These are phyloP conservation scores for Phytophthora sp. DNA, from an alignment of 352 stramenopile genomes.

Conservation along the genomic window DNA sequence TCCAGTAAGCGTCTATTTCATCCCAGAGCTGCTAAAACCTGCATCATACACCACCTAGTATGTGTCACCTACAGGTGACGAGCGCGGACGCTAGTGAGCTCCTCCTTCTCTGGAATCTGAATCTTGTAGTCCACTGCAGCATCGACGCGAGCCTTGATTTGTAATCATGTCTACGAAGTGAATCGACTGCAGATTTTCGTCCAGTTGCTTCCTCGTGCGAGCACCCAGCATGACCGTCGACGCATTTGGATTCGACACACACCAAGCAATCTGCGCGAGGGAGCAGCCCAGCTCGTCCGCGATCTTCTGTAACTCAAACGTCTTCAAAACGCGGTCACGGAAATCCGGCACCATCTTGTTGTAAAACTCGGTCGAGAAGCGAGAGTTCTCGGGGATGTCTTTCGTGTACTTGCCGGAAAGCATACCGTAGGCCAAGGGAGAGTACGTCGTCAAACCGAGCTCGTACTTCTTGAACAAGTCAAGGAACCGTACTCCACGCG, in stretches of 20 bases:
- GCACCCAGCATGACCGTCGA: constrained; percentile 60
- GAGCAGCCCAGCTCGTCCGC: constrained; percentile 42
- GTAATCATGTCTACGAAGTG: constrained; percentile 53
- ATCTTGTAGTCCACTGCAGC: constrained; percentile 45
- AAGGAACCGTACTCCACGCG: constrained; percentile 57
- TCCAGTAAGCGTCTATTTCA: not conserved
- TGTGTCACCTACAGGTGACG: constrained; percentile 22
- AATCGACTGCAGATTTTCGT: constrained; percentile 59
- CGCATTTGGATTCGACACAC: constrained; percentile 57
- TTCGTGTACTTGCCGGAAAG: constrained; percentile 63
- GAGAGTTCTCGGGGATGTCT: constrained; percentile 31
- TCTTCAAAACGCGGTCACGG: constrained; percentile 32
- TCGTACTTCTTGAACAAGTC: constrained; percentile 66
- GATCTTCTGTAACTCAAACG: constrained; percentile 46
- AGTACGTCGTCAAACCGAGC: constrained; percentile 58
- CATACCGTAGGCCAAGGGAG: constrained; percentile 48
- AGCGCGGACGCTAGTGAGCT: constrained; percentile 16
- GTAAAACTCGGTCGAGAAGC: constrained; percentile 38
- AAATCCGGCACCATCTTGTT: constrained; percentile 41
- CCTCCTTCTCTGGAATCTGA: constrained; percentile 35
- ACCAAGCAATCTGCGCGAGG: constrained; percentile 33
- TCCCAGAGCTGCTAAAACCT: not conserved
- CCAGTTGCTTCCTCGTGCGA: constrained; percentile 51
- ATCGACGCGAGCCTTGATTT: constrained; percentile 63
- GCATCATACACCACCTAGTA: not conserved